Evolutionary conservation across 495 filamentous ascomycete species (phyloP).

Genomic region (Alectoria sarmentosa): DNA sequence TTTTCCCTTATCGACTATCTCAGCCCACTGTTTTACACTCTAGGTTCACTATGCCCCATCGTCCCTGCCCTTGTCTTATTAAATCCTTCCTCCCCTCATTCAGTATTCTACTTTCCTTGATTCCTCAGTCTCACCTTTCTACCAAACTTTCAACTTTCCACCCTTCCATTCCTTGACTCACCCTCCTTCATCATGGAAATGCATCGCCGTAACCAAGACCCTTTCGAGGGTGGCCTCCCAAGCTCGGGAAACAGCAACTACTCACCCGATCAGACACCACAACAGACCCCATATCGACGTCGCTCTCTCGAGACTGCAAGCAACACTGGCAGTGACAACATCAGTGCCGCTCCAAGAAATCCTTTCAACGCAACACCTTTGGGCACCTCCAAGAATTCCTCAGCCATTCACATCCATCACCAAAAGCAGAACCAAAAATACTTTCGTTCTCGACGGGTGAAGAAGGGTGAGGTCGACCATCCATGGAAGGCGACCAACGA

Average conservation of each 20-base stretch:
- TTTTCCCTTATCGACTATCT: not conserved
- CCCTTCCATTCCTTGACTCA: not conserved
- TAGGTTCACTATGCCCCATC: too few species aligned
- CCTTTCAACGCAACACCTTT: conserved; percentile 6
- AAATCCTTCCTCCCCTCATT: not conserved
- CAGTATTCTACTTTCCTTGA: not conserved
- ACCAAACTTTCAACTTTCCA: not conserved
- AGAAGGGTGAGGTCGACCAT: conserved; percentile 61
- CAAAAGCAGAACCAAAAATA: conserved; percentile 41
- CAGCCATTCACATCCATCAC: conserved; percentile 33
- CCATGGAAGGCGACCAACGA: conserved; percentile 59
- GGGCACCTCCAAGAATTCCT: conserved; percentile 10
- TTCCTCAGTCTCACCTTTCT: not conserved
- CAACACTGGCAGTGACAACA: conserved; percentile 5
- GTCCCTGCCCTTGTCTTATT: not conserved
- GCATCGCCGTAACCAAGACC: conserved; percentile 2
- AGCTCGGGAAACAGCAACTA: conserved; percentile 2
- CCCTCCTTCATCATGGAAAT: conserved; percentile 4
- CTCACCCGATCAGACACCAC: not conserved
- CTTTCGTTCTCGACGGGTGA: conserved; percentile 68
- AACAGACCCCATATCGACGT: conserved; percentile 3
- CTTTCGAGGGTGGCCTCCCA: conserved; percentile 4
- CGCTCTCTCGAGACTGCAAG: not conserved
- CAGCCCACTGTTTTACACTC: not conserved
- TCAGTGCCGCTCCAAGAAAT: not conserved